phyloP scores from a whole-genome alignment of 495 filamentous ascomycete genomes.

The Daldinia loculata region DNA sequence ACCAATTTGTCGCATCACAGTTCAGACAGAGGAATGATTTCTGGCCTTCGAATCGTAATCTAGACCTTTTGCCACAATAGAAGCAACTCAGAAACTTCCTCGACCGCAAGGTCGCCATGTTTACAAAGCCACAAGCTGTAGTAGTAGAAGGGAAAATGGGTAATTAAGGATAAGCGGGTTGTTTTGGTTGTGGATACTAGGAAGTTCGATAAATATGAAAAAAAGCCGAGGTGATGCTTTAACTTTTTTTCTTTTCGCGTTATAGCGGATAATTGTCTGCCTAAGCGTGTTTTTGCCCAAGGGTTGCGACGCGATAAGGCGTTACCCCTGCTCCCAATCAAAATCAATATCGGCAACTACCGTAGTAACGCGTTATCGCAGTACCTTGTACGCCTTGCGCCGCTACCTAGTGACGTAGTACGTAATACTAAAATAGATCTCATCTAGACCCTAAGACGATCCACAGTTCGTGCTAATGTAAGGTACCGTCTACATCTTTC shows the following conservation, averaged over 20 bases:
- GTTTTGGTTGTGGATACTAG: neutral
- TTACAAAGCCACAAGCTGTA: slow-evolving; percentile 7
- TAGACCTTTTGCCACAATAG: slow-evolving; percentile 74
- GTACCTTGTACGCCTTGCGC: neutral
- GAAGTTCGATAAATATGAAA: neutral
- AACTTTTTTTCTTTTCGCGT: slow-evolving; percentile 13
- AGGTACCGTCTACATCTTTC: slow-evolving; percentile 20
- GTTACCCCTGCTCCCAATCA: neutral
- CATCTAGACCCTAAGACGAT: neutral
- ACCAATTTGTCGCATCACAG: slow-evolving; percentile 84
- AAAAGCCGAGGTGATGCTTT: slow-evolving; percentile 9
- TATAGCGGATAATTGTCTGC: slow-evolving; percentile 15
- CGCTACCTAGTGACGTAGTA: slow-evolving; percentile 14
- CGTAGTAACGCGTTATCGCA: slow-evolving; percentile 13
- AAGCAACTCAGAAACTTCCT: slow-evolving; percentile 69
- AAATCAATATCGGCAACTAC: slow-evolving; percentile 1
- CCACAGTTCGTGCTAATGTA: slow-evolving; percentile 23
- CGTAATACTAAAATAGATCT: slow-evolving; percentile 9
- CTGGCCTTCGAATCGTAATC: slow-evolving; percentile 59
- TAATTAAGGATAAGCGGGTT: slow-evolving; percentile 1
- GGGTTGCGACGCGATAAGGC: slow-evolving; percentile 25
- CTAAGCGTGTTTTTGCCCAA: slow-evolving; percentile 11
- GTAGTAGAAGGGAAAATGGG: neutral
- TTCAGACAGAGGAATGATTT: slow-evolving; percentile 72
- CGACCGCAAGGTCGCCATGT: slow-evolving; percentile 50